These are phyloP conservation scores for Amniculicola lignicola DNA, from an alignment of 495 filamentous ascomycete species.

Conservation along the genomic window DNA sequence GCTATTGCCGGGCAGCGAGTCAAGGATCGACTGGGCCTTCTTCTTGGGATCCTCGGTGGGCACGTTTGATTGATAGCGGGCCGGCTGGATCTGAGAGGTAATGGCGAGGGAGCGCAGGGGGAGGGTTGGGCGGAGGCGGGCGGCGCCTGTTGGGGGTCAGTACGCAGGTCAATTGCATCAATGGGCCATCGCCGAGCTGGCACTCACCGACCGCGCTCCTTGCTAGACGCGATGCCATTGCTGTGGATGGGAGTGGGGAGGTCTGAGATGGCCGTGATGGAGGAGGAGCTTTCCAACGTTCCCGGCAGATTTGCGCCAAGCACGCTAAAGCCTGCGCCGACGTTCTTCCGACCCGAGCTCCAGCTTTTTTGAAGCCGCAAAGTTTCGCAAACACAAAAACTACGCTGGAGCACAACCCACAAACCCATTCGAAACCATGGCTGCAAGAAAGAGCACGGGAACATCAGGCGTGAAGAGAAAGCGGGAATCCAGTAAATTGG, in stretches of 20 bases:
- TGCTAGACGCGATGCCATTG: constrained; percentile 94
- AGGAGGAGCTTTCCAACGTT: constrained; percentile 21
- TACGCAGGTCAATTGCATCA: constrained; percentile 31
- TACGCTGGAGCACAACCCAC: neutral
- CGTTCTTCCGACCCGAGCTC: neutral
- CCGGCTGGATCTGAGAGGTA: constrained; percentile 58
- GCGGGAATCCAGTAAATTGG: constrained; percentile 20
- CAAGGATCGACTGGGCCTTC: constrained; percentile 92
- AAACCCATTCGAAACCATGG: constrained; percentile 12
- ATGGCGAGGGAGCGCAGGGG: constrained; percentile 66
- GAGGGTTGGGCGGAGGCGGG: constrained; percentile 71
- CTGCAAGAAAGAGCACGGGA: neutral
- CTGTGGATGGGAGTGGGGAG: constrained; percentile 49
- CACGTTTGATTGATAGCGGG: constrained; percentile 70
- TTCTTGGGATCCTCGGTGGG: constrained; percentile 81
- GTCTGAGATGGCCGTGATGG: constrained; percentile 30
- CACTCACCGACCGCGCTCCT: constrained; percentile 85
- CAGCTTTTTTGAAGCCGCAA: constrained; percentile 11
- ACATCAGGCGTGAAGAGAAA: constrained; percentile 35
- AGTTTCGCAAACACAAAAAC: neutral
- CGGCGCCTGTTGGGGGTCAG: constrained; percentile 63
- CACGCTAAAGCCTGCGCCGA: neutral
- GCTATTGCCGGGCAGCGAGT: constrained; percentile 60
- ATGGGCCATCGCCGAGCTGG: neutral
- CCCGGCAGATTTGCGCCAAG: constrained; percentile 6